Evolutionary conservation across 2,329 filamentous ascomycete genomes (phyloP).

Genomic region (Aspergillus sp.): DNA sequence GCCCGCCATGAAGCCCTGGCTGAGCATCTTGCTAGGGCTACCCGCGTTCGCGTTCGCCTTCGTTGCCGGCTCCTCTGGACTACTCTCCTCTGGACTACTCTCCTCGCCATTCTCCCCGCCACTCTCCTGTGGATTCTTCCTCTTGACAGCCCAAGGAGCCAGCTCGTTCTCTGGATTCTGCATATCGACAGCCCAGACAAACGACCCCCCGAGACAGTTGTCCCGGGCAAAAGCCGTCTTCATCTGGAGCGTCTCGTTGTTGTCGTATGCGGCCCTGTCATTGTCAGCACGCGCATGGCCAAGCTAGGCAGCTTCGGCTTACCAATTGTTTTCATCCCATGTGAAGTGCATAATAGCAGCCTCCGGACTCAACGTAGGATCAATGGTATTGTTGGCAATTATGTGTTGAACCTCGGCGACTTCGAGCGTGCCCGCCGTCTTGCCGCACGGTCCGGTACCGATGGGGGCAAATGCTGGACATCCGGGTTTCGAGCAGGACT

Average conservation of each 20-base stretch:
- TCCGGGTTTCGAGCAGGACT: background rate
- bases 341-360: slow-evolving; percentile 5
- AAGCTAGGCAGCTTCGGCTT: background rate
- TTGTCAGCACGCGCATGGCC: background rate
- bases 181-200: slow-evolving; percentile 1
- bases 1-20: background rate
- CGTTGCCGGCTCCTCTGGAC: background rate
- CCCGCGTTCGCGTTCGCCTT: too few relatives aligned
- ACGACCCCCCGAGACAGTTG: background rate
- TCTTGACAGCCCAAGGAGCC: slow-evolving; percentile 1
- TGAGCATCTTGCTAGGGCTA: too few relatives aligned
- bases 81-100: background rate
- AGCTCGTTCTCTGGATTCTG: background rate
- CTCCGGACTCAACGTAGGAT: background rate
- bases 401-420: background rate
- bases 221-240: background rate
- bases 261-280: background rate
- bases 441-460: background rate
- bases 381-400: background rate
- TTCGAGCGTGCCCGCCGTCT: background rate
- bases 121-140: background rate
- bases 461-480: background rate
- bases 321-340: slow-evolving; percentile 9
- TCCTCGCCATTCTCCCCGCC: background rate
- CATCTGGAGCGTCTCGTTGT: background rate